phyloP scores from a whole-genome alignment of 352 stramenopile genomes.

The Pythium plurisporium region DNA sequence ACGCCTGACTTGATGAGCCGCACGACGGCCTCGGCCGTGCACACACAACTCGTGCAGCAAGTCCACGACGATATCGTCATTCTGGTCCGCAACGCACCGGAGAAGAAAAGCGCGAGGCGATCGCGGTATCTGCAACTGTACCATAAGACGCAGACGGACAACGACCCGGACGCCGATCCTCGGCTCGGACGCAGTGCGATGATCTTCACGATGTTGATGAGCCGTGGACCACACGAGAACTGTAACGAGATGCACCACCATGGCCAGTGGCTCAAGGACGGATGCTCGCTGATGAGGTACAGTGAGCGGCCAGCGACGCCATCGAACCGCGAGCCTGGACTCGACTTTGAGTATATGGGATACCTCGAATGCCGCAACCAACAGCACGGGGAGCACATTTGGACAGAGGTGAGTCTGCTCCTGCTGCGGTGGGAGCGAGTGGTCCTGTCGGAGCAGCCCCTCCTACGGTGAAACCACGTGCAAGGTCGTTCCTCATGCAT shows the following conservation, averaged over 20 bases:
- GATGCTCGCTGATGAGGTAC: constrained; percentile 16
- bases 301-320: constrained; percentile 8
- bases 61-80: constrained; percentile 21
- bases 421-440: constrained; percentile 22
- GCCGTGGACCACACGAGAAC: constrained; percentile 9
- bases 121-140: constrained; percentile 20
- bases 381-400: constrained; percentile 20
- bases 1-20: constrained; percentile 9
- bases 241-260: too few relatives aligned
- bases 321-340: constrained; percentile 2
- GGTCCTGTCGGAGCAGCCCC: constrained; percentile 10
- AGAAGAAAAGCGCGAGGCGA: constrained; percentile 3
- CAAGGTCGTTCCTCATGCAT: too few relatives aligned
- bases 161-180: constrained; percentile 1
- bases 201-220: constrained; percentile 23
- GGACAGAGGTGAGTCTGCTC: constrained; percentile 20
- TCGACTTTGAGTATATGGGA: constrained; percentile 27
- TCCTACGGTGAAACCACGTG: background rate
- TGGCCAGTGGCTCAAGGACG: constrained; percentile 20
- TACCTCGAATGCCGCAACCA: constrained; percentile 10
- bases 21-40: constrained; percentile 7
- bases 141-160: constrained; percentile 5
- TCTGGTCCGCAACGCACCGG: constrained; percentile 20
- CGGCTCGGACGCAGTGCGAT: background rate
- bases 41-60: constrained; percentile 19